Base-by-base conservation (phyloP, 306 rosid species). In the Sophora flavescens region DNA sequence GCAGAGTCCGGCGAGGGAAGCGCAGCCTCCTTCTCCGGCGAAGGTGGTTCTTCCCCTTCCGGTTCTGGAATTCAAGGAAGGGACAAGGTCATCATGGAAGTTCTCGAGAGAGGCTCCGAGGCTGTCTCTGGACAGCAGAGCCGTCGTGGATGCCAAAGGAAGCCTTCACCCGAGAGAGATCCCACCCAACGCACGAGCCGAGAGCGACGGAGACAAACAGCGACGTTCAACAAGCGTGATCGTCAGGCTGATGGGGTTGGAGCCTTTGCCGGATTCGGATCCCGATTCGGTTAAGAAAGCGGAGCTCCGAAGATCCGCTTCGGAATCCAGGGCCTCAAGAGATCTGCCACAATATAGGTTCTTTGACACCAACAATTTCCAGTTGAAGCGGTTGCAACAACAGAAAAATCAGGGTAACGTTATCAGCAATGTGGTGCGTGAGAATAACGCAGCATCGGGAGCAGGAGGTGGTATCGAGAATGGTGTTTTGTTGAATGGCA, bases 181-280 rank as follows among this genome's bases (percentile, higher is more conserved):
- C 86, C 89, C 89, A 48, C 86, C 93, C 1, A 45, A 32, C 7
- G 2, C 72, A 8, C 1, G 10, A 5, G 0, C 14, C 0, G 78
- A 72, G 4, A 71, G 30, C 15, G 90, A 87, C 10, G 59, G 52
- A 1, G 97, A 92, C 10, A 89, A 84, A 14, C 91, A 90, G 44
- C 91, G 93, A 28, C 84, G 87, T 12, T 95, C 99, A 14, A 96
- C 97, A 2, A 95, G 99, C 80, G 99, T 95, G 6, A 88, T 95
- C 16, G 97, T 93, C 0, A 87, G 95, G 78, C 86, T 95, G 22
- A 95, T 95, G 99, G 99, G 99, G 17, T 91, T 95, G 3, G 97
- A 89, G 54, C 80, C 93, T 3, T 14, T 92, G 14, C 84, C 87
- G 1, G 82, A 72, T 48, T 84, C 96, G 15, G 90, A 85, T 42